phyloP scores from a whole-genome alignment of 169 alveolate species.

The Plasmodium billcollinsi region DNA sequence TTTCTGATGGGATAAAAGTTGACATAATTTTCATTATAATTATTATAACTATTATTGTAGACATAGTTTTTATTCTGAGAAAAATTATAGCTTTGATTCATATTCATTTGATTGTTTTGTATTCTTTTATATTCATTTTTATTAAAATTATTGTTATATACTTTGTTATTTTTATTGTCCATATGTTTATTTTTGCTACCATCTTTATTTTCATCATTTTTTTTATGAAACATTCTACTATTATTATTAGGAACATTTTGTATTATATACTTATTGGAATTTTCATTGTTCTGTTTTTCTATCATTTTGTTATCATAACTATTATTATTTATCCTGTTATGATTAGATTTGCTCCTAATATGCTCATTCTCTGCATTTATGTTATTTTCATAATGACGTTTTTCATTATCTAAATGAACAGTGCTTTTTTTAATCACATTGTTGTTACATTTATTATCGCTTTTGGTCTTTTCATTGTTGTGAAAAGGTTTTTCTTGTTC shows the following conservation, averaged over 20 bases:
- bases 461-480: too few relatives aligned
- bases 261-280: background rate
- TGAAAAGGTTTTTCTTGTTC: too few relatives aligned
- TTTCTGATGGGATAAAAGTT: conserved; percentile 1
- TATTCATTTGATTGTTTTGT: conserved; percentile 5
- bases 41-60: background rate
- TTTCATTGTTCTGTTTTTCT: conserved; percentile 3
- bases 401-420: background rate
- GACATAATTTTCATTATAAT: background rate
- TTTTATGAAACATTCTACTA: conserved; percentile 4
- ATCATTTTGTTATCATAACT: background rate
- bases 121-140: background rate
- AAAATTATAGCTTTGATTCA: background rate
- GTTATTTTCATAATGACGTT: background rate
- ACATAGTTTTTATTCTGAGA: background rate
- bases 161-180: conserved; percentile 9
- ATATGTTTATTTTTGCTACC: background rate
- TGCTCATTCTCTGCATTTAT: background rate
- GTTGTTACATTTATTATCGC: too few relatives aligned
- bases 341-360: background rate
- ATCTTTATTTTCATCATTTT: conserved; percentile 1
- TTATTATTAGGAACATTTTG: background rate
- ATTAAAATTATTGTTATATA: background rate
- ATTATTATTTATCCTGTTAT: background rate
- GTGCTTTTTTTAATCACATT: background rate